These are phyloP conservation scores for Lablab purpureus DNA, from an alignment of 306 rosid genomes.

Conservation along the genomic window DNA sequence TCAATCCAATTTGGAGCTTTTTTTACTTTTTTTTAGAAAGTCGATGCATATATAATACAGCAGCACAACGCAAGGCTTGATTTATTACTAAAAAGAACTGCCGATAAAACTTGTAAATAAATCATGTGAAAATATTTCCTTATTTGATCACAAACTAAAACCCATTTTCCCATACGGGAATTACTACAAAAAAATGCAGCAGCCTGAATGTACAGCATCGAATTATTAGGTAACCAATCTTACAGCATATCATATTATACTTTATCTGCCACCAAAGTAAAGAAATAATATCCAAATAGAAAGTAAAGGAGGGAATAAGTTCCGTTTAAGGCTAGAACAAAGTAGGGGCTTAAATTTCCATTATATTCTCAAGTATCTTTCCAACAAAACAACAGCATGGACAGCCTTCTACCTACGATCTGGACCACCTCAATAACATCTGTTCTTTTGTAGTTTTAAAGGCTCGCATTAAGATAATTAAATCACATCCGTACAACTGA, in stretches of 20 bases:
- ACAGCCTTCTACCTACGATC: neutral
- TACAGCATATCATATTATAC: neutral
- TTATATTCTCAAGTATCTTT: constrained; percentile 3
- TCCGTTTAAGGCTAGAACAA: neutral
- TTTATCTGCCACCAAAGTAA: neutral
- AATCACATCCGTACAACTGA: neutral
- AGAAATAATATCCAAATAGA: neutral
- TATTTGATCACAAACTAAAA: neutral
- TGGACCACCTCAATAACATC: neutral
- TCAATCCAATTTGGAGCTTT: neutral
- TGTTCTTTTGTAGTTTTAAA: neutral
- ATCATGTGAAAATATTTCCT: neutral
- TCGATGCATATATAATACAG: neutral
- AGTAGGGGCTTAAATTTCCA: neutral
- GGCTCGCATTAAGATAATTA: neutral
- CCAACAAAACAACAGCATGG: neutral
- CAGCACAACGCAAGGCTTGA: neutral
- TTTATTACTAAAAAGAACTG: neutral
- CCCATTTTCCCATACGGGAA: neutral
- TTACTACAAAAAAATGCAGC: neutral
- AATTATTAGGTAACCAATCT: neutral
- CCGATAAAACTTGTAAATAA: neutral
- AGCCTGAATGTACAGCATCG: neutral
- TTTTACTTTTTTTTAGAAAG: constrained; percentile 3
- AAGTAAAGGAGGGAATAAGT: neutral